Percentiles rank a stretch among this genome's conserved stretches.
Conservation (phyloP, 352 stramenopile genomes). For the Globisporangium cylindrosporum region DNA sequence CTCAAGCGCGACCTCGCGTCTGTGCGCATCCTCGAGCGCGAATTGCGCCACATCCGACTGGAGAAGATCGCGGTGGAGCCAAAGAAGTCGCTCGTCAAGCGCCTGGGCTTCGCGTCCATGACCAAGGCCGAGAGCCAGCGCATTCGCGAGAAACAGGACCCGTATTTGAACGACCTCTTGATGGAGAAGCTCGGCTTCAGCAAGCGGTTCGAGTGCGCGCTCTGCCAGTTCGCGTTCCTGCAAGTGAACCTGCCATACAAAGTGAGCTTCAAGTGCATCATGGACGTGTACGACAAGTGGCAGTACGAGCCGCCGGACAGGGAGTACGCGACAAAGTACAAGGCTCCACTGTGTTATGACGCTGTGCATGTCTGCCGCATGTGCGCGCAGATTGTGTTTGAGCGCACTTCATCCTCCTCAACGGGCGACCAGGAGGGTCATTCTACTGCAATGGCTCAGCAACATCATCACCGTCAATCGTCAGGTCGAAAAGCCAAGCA, state of each 20-base stretch:
- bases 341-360: conserved; percentile 65
- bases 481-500: not conserved
- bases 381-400: conserved; percentile 67
- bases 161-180: conserved; percentile 48
- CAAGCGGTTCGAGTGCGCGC: conserved; percentile 57
- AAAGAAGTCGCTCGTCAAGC: conserved; percentile 17
- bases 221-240: conserved; percentile 58
- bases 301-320: conserved; percentile 46
- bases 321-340: conserved; percentile 46
- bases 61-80: conserved; percentile 33
- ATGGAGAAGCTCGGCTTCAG: conserved; percentile 60
- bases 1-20: conserved; percentile 45
- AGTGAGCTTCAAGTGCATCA: conserved; percentile 79
- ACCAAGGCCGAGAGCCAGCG: conserved; percentile 19
- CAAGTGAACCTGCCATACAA: conserved; percentile 56
- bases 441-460: not conserved
- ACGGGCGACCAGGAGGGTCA: not conserved
- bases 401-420: conserved; percentile 25
- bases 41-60: conserved; percentile 46
- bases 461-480: not conserved
- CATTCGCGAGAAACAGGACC: conserved; percentile 29
- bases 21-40: conserved; percentile 44
- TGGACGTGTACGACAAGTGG: conserved; percentile 70
- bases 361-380: conserved; percentile 69
- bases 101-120: conserved; percentile 25